A percentile compares a stretch with the other conserved stretches of the same genome.
Evolutionary conservation across 805 yeast species (phyloP).

Genomic region (Metschnikowia colocasiae): DNA sequence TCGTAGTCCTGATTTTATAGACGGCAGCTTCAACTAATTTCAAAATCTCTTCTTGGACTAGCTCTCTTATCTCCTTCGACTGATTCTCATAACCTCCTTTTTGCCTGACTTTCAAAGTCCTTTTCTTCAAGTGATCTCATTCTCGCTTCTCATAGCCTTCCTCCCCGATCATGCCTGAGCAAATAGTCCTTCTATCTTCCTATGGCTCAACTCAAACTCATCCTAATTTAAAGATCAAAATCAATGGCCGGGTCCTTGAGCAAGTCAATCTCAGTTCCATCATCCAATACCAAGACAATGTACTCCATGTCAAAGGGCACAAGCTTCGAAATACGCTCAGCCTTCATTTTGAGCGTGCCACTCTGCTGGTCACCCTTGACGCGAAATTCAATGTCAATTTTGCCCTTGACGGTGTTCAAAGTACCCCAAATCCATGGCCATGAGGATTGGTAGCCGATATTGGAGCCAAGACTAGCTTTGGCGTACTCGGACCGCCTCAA

Average conservation of each 20-base stretch:
- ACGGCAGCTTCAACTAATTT: too few species aligned
- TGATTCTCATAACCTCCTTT: too few species aligned
- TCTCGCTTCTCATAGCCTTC: too few species aligned
- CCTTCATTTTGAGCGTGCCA: constrained; percentile 60
- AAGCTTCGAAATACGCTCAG: constrained; percentile 59
- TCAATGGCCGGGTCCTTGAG: constrained; percentile 27
- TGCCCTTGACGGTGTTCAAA: constrained; percentile 78
- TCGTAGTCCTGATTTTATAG: too few species aligned
- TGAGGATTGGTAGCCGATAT: constrained; percentile 66
- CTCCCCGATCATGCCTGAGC: too few species aligned
- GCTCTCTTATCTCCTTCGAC: too few species aligned
- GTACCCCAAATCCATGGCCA: constrained; percentile 91
- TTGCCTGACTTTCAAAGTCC: too few species aligned
- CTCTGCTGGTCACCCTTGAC: constrained; percentile 62
- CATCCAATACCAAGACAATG: constrained; percentile 27
- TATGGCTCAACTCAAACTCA: too few species aligned
- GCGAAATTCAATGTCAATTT: constrained; percentile 66
- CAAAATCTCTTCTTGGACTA: too few species aligned
- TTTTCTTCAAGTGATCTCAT: too few species aligned
- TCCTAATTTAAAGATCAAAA: constrained; percentile 21
- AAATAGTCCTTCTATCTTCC: too few species aligned
- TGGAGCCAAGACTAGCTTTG: constrained; percentile 62
- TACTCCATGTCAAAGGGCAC: constrained; percentile 41
- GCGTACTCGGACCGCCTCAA: constrained; percentile 72
- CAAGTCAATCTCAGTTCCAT: constrained; percentile 25